Evolutionary conservation across 1,284 basidiomycete genomes (phyloP).

Genomic region (Cystobasidium slooffiae): DNA sequence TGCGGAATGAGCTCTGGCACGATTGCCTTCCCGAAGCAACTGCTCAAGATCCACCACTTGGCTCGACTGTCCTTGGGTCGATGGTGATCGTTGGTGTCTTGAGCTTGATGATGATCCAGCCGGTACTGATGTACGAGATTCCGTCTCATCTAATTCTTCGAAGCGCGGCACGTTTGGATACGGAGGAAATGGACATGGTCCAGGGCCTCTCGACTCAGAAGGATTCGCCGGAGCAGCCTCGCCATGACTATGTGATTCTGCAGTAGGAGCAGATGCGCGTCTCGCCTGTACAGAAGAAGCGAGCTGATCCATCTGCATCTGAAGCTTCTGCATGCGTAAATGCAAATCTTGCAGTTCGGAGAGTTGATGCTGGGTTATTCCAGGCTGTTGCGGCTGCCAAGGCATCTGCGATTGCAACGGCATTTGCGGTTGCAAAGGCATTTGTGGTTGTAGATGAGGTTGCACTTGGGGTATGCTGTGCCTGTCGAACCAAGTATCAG

Average conservation of each 20-base stretch:
- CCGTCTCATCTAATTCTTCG: not conserved
- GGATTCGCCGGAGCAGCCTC: not conserved
- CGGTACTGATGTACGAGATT: not conserved
- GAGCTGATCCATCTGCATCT: constrained; percentile 16
- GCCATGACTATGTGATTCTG: not conserved
- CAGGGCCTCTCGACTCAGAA: not conserved
- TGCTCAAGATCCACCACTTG: not conserved
- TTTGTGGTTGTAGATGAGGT: no score
- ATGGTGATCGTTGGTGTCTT: not conserved
- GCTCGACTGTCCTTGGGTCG: not conserved
- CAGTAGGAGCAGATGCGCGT: not conserved
- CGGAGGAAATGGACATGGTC: constrained; percentile 6
- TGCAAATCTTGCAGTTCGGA: not conserved
- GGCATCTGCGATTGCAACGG: no score
- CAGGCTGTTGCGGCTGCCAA: not conserved
- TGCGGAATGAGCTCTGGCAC: not conserved
- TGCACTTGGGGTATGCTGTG: no score
- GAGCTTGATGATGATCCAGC: not conserved
- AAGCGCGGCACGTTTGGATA: not conserved
- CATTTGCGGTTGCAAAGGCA: no score
- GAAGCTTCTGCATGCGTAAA: not conserved
- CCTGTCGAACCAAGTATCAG: no score
- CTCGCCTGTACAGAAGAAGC: not conserved
- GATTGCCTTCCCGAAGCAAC: constrained; percentile 1
- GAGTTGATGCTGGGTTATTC: not conserved